A percentile compares a stretch with the other conserved stretches of the same genome.
These are phyloP conservation scores for Xylaria intraflava DNA, from an alignment of 495 filamentous ascomycete species.

Conservation along the genomic window DNA sequence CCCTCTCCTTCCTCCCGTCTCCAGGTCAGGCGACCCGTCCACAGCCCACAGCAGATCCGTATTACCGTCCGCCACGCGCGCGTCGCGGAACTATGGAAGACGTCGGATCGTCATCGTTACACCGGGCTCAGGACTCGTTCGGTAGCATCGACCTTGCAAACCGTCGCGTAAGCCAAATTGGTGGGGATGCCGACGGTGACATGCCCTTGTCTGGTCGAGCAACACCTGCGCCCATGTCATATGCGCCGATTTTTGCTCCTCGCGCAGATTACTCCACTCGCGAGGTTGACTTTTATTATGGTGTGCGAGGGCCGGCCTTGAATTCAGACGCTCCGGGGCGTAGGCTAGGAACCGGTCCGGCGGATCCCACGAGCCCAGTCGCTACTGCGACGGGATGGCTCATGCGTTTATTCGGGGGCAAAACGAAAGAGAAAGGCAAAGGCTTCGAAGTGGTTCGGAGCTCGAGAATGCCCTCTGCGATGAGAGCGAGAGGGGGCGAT, in stretches of 20 bases:
- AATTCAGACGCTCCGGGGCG: constrained; percentile 70
- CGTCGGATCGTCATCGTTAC: constrained; percentile 27
- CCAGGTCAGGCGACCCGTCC: constrained; percentile 40
- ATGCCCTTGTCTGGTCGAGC: constrained; percentile 32
- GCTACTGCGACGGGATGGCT: constrained; percentile 86
- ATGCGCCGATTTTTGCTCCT: constrained; percentile 32
- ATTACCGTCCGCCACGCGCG: constrained; percentile 75
- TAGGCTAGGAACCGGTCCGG: constrained; percentile 85
- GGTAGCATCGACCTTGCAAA: constrained; percentile 47
- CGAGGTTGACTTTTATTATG: constrained; percentile 94
- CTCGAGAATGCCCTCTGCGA: constrained; percentile 57
- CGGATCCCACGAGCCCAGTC: constrained; percentile 87
- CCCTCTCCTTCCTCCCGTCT: constrained; percentile 62
- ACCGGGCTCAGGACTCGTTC: constrained; percentile 41
- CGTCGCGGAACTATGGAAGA: constrained; percentile 54
- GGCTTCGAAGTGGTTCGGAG: constrained; percentile 95
- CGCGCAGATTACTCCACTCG: constrained; percentile 82
- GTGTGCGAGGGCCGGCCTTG: constrained; percentile 81
- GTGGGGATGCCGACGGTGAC: constrained; percentile 34
- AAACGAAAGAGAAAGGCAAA: constrained; percentile 83
- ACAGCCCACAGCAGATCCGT: constrained; percentile 54
- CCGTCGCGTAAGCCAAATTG: constrained; percentile 35
- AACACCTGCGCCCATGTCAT: constrained; percentile 26
- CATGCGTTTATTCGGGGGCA: constrained; percentile 67
- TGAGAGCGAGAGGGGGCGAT: constrained; percentile 49